These are phyloP conservation scores for Thalassiosira hispida DNA, from an alignment of 352 stramenopile species.

Conservation along the genomic window DNA sequence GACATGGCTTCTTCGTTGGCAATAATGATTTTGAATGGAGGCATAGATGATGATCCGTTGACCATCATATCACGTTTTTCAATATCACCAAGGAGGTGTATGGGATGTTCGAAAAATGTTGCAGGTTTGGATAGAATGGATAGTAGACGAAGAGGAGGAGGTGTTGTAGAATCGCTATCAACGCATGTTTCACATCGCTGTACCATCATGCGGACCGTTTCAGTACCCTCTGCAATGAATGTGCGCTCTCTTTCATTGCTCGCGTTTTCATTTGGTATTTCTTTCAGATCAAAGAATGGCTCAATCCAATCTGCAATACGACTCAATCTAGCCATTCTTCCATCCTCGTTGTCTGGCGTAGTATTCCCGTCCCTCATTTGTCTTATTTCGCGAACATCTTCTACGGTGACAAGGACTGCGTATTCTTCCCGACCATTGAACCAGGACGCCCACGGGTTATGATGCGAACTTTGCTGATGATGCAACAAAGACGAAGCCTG, in stretches of 20 bases:
- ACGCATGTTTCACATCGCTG: conserved; percentile 50
- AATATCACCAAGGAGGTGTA: conserved; percentile 61
- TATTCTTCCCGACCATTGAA: conserved; percentile 43
- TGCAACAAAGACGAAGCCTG: conserved; percentile 5
- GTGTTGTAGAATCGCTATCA: conserved; percentile 1
- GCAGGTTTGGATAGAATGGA: conserved; percentile 75
- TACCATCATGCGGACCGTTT: conserved; percentile 73
- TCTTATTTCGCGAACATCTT: conserved; percentile 53
- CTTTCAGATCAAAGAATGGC: conserved; percentile 62
- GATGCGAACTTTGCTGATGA: neutral
- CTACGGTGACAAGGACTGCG: conserved; percentile 46
- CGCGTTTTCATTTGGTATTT: conserved; percentile 10
- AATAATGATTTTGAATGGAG: conserved; percentile 72
- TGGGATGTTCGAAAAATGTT: conserved; percentile 69
- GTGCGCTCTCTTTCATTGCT: conserved; percentile 17
- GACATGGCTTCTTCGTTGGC: conserved; percentile 57
- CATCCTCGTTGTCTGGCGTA: neutral
- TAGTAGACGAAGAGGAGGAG: conserved; percentile 44
- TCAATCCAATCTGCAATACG: conserved; percentile 49
- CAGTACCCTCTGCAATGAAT: conserved; percentile 79
- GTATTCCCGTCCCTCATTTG: conserved; percentile 1
- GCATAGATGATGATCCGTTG: conserved; percentile 6
- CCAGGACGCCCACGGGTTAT: conserved; percentile 29
- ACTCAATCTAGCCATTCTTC: conserved; percentile 18
- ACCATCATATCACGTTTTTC: conserved; percentile 31